Evolutionary conservation across 164 flowering plant genomes (phyloP).

Genomic region (Kingdonia uniflora): DNA sequence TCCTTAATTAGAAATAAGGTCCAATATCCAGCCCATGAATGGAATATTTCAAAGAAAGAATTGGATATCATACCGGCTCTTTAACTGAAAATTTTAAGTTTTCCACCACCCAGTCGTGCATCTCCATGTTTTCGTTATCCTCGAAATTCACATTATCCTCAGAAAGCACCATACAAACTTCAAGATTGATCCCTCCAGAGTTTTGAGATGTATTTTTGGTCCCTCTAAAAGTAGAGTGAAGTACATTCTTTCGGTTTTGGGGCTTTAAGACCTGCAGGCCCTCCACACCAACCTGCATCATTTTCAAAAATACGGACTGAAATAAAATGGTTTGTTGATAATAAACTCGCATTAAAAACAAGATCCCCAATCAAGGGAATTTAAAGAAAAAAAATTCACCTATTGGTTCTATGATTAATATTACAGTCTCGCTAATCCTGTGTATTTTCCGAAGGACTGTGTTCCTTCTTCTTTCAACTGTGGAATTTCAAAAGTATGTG

Average conservation of each 20-base stretch:
- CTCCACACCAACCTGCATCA: conserved; percentile 67
- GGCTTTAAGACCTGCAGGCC: conserved; percentile 91
- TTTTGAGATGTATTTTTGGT: conserved; percentile 23
- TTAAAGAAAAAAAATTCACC: no score
- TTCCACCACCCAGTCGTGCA: conserved; percentile 60
- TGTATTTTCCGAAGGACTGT: no score
- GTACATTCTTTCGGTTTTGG: conserved; percentile 19
- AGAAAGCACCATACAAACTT: conserved; percentile 36
- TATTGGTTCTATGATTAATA: no score
- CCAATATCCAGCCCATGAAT: not conserved
- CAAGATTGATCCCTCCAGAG: conserved; percentile 63
- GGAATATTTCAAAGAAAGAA: not conserved
- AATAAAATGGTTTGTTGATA: no score
- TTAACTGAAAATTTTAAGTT: conserved; percentile 72
- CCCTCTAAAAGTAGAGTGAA: conserved; percentile 20
- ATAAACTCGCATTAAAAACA: no score
- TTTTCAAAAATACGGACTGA: not conserved
- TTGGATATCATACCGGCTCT: conserved; percentile 54
- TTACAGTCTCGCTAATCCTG: no score
- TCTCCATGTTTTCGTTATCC: conserved; percentile 29
- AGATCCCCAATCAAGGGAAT: no score
- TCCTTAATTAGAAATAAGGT: conserved; percentile 3
- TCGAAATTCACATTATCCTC: conserved; percentile 35
- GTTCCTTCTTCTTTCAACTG: no score
- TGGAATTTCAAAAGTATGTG: no score